Evolutionary conservation across 2,329 filamentous ascomycete genomes (phyloP), one percentile per base, ranked within the genome.

Genomic region (Thielaviopsis populi): DNA sequence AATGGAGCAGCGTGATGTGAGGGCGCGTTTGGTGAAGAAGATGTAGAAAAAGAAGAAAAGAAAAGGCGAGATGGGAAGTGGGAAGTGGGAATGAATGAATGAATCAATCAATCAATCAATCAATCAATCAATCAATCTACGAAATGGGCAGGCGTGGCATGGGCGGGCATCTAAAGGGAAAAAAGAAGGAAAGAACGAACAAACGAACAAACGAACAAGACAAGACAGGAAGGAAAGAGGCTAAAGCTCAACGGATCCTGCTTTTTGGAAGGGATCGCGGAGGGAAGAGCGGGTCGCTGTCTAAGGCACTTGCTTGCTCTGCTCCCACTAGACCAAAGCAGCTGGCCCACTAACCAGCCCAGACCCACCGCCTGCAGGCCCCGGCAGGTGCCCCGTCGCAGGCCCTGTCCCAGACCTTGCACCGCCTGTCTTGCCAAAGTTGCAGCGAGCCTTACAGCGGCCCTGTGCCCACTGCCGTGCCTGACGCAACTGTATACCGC

Each of bases 181-280:
- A 56, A 63, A 41, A 37, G 58, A 41, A 42, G 54, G 54, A 63
- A 42, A 63, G 37, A 61, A 48, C 24, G 53, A 37, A n/a, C 24
- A 56, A 19, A 56, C 50, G 24, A 33, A 54, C 24, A 30, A 33
- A 30, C 24, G 8, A 33, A 59, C 43, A 59, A 64, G 30, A 43
- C 27, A 48, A 64, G 22, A 63, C 62, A 59, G 37, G 30, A 42
- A 65, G 43, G 54, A 65, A 54, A 59, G 43, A 63, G 37, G 61
- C 42, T 60, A 59, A 41, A 48, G 37, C n/a, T 40, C 22, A 59
- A 59, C 5, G 6, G 10, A 27, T 46, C 22, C 33, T 62, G 37
- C n/a, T 40, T 40, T 61, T 58, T 61, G 11, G 59, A 30, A 58
- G 56, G 56, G 56, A 64, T 64, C 56, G 37, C 63, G 56, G 63